These are phyloP conservation scores for Trifolium subterraneum DNA, from an alignment of 306 rosid species.

Conservation along the genomic window DNA sequence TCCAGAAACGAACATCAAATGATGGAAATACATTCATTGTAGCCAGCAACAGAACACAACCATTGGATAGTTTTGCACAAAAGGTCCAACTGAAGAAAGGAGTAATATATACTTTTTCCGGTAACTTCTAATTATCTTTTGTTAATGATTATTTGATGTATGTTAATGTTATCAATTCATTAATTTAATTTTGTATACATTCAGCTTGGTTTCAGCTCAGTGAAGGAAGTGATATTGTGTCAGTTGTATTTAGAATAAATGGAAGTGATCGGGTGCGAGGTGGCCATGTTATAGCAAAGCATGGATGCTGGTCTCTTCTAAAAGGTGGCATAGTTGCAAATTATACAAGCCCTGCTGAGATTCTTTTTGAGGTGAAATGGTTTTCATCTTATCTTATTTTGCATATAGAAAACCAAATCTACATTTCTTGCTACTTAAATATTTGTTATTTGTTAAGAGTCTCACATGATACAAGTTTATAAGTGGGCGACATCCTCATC, in stretches of 20 bases:
- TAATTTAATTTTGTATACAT: constrained; percentile 6
- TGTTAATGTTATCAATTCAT: neutral
- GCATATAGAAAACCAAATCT: too few species aligned
- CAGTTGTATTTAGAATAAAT: constrained; percentile 52
- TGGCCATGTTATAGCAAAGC: constrained; percentile 57
- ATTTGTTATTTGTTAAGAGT: too few species aligned
- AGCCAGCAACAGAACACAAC: constrained; percentile 50
- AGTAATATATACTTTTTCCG: constrained; percentile 60
- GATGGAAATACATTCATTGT: constrained; percentile 70
- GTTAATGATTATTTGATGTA: neutral
- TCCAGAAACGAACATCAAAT: constrained; percentile 51
- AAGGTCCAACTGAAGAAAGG: constrained; percentile 62
- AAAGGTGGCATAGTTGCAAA: constrained; percentile 79
- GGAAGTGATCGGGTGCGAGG: constrained; percentile 47
- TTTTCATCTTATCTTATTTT: constrained; percentile 3
- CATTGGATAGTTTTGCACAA: constrained; percentile 65
- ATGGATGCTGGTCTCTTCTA: constrained; percentile 74
- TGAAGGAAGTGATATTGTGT: constrained; percentile 64
- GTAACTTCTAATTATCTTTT: constrained; percentile 43
- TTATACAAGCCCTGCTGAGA: constrained; percentile 55
- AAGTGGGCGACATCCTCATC: too few species aligned
- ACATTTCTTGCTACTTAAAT: too few species aligned
- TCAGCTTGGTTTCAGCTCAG: constrained; percentile 77
- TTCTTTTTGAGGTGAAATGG: constrained; percentile 62
- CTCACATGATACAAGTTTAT: too few species aligned